A percentile compares a stretch with the other conserved stretches of the same genome.
phyloP scores from a whole-genome alignment of 441 rosid genomes.

The Adansonia rubrostipa region DNA sequence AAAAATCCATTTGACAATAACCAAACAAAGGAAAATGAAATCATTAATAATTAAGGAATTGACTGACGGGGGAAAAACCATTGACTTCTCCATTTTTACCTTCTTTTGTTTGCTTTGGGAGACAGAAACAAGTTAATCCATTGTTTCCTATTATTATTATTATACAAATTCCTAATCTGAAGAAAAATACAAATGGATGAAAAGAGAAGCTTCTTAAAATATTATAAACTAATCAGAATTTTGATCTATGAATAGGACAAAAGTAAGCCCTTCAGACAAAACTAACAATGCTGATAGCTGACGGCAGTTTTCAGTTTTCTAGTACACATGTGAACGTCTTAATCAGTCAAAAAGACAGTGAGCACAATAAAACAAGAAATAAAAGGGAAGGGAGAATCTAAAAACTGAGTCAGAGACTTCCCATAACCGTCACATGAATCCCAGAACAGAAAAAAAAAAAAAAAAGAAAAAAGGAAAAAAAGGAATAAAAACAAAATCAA shows the following conservation, averaged over 20 bases:
- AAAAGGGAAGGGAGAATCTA: constrained; percentile 25
- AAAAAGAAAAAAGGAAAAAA: neutral
- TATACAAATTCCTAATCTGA: constrained; percentile 1
- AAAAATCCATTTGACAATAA: neutral
- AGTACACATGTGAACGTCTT: constrained; percentile 23
- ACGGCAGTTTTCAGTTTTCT: constrained; percentile 27
- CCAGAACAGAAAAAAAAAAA: neutral
- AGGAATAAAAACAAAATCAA: neutral
- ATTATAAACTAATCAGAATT: constrained; percentile 21
- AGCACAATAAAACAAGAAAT: neutral
- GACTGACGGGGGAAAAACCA: neutral
- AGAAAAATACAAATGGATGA: constrained; percentile 18
- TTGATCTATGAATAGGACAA: constrained; percentile 31
- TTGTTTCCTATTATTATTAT: constrained; percentile 10
- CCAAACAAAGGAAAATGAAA: neutral
- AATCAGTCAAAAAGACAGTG: constrained; percentile 21
- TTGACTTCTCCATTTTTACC: neutral
- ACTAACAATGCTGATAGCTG: constrained; percentile 27
- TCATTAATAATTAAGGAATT: constrained; percentile 23
- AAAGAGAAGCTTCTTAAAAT: constrained; percentile 22
- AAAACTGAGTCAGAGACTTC: constrained; percentile 31
- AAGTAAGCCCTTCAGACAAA: constrained; percentile 23
- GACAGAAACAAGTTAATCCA: neutral
- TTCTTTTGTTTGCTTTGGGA: neutral
- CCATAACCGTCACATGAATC: constrained; percentile 42